Conservation (phyloP, 2,329 filamentous ascomycete genomes). For the Monosporascus sp. region DNA sequence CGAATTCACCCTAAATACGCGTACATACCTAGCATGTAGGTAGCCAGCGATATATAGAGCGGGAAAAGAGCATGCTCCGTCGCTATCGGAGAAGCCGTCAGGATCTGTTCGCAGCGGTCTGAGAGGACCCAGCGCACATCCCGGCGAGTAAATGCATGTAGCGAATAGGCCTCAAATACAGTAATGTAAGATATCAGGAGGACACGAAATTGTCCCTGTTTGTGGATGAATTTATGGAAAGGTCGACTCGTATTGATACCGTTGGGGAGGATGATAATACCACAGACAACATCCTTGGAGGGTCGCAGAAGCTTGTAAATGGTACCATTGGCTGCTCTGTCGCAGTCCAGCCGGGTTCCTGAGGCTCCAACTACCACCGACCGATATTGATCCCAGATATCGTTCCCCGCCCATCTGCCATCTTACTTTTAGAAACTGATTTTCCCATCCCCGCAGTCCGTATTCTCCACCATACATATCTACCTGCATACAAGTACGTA, state of each 20-base stretch:
- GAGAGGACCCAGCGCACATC: too few species aligned
- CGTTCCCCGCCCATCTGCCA: neutral
- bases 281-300: neutral
- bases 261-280: neutral
- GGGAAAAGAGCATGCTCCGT: neutral
- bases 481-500: too few species aligned
- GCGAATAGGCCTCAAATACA: too few species aligned
- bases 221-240: too few species aligned
- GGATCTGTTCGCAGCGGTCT: too few species aligned
- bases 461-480: too few species aligned
- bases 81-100: neutral
- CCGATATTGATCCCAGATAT: neutral
- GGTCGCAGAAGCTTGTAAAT: neutral
- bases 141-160: too few species aligned
- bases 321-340: neutral
- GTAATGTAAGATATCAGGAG: too few species aligned
- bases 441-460: neutral
- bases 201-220: too few species aligned
- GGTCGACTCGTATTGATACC: too few species aligned
- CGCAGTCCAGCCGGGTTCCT: neutral
- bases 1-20: neutral
- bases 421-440: neutral
- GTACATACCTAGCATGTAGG: neutral
- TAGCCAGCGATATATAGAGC: neutral
- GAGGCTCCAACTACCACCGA: neutral